Percentiles rank a stretch among this genome's conserved stretches.
These are phyloP conservation scores for Haematococcus lacustris DNA, from an alignment of 139 green algal genomes.

Conservation along the genomic window DNA sequence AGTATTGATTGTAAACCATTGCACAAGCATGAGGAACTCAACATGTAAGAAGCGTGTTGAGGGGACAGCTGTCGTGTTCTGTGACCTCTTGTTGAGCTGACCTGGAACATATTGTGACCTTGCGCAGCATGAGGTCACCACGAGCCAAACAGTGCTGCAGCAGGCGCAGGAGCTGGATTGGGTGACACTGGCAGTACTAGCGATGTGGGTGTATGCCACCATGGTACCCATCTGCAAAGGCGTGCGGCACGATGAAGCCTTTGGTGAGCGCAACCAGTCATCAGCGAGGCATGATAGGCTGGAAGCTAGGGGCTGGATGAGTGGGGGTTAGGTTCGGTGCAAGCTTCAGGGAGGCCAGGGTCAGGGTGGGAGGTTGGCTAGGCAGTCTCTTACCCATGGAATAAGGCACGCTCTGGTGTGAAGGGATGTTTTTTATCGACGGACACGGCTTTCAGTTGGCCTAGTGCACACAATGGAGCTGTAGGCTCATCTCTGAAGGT, in stretches of 20 bases:
- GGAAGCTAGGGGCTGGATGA: no score
- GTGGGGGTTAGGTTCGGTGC: not conserved
- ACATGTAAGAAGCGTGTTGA: no score
- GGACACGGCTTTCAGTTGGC: not conserved
- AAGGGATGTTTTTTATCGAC: not conserved
- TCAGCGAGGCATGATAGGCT: not conserved
- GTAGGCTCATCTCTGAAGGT: not conserved
- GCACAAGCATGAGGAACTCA: no score
- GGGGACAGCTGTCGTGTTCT: no score
- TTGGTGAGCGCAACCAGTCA: conserved; percentile 27
- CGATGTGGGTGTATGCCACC: conserved; percentile 44
- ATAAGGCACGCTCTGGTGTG: not conserved
- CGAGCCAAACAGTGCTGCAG: conserved; percentile 27
- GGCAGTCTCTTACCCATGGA: not conserved
- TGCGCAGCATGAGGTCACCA: not conserved
- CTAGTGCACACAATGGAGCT: not conserved
- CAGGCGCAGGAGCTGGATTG: conserved; percentile 21
- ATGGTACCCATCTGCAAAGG: conserved; percentile 67
- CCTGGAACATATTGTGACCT: not conserved
- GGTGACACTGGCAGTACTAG: conserved; percentile 3
- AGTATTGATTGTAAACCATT: no score
- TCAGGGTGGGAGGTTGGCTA: not conserved
- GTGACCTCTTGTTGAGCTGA: not conserved
- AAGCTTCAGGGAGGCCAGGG: not conserved
- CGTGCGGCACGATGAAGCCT: conserved; percentile 53